These are phyloP conservation scores for Phytophthora meadii DNA, from an alignment of 352 stramenopile species.

Conservation along the genomic window DNA sequence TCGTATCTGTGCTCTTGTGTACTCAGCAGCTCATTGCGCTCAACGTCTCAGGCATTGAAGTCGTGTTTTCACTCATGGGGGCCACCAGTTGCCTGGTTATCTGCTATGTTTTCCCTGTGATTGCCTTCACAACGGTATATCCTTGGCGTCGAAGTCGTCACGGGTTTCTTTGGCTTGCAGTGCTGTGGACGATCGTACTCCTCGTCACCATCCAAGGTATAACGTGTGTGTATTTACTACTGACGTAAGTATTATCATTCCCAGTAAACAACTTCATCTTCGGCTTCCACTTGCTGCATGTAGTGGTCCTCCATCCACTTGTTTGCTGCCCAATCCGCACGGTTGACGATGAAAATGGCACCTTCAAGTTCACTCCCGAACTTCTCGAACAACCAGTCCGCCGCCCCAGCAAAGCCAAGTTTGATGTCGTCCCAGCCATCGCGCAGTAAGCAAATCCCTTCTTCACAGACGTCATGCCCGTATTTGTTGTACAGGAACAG, in stretches of 20 bases:
- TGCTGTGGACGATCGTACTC: slow-evolving; percentile 27
- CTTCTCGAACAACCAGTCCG: slow-evolving; percentile 21
- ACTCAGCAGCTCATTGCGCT: slow-evolving; percentile 42
- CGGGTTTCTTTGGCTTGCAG: slow-evolving; percentile 26
- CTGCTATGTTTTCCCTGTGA: slow-evolving; percentile 57
- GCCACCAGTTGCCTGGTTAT: slow-evolving; percentile 54
- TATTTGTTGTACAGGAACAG: slow-evolving; percentile 30
- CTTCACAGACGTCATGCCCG: slow-evolving; percentile 11
- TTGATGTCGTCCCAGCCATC: slow-evolving; percentile 26
- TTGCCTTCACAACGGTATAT: slow-evolving; percentile 55
- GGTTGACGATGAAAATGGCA: slow-evolving; percentile 20
- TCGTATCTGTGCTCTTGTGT: slow-evolving; percentile 32
- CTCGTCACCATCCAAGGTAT: slow-evolving; percentile 31
- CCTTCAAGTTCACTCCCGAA: slow-evolving; percentile 21
- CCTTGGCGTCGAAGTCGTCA: slow-evolving; percentile 43
- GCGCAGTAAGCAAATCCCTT: slow-evolving; percentile 23
- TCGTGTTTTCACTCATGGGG: slow-evolving; percentile 63
- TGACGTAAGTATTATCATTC: slow-evolving; percentile 13
- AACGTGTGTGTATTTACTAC: slow-evolving; percentile 32
- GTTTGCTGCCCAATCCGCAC: slow-evolving; percentile 30
- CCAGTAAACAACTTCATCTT: slow-evolving; percentile 29
- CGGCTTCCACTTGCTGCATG: slow-evolving; percentile 18
- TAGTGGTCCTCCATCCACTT: slow-evolving; percentile 26
- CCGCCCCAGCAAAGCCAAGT: slow-evolving; percentile 13
- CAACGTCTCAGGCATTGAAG: slow-evolving; percentile 53